Percentiles rank a stretch among this genome's conserved stretches.
These are phyloP conservation scores for Leccinum sublutescens DNA, from an alignment of 768 basidiomycete genomes.

Conservation along the genomic window DNA sequence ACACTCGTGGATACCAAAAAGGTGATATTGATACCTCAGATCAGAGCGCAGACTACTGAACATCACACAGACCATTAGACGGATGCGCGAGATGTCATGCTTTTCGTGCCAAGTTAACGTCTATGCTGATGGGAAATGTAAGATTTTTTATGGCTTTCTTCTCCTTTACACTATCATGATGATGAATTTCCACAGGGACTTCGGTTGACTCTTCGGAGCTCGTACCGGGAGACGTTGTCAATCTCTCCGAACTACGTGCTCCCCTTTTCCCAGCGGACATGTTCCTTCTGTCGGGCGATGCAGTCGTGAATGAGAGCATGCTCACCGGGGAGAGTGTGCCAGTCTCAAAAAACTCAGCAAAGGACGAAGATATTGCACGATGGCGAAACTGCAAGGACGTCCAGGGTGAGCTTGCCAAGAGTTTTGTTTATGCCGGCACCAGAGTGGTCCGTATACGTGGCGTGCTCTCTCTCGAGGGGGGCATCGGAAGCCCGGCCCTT, in stretches of 20 bases:
- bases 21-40: conserved; percentile 41
- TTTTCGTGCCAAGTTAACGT: conserved; percentile 78
- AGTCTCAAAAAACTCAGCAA: conserved; percentile 85
- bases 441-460: conserved; percentile 84
- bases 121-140: conserved; percentile 70
- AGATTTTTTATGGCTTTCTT: neutral
- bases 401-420: conserved; percentile 63
- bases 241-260: conserved; percentile 76
- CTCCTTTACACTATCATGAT: neutral
- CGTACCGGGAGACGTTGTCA: conserved; percentile 90
- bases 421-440: conserved; percentile 89
- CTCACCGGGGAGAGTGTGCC: conserved; percentile 98
- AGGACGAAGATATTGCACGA: conserved; percentile 68
- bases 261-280: conserved; percentile 84
- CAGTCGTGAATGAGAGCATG: conserved; percentile 99
- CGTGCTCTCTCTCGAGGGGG: conserved; percentile 50
- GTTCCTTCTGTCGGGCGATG: conserved; percentile 91
- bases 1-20: conserved; percentile 92
- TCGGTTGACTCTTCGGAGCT: conserved; percentile 72
- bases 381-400: conserved; percentile 69
- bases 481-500: conserved; percentile 59
- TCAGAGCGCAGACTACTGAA: conserved; percentile 3
- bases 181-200: conserved; percentile 49
- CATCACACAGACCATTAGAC: conserved; percentile 66
- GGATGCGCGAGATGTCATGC: conserved; percentile 96